Evolutionary conservation across 441 rosid genomes (phyloP).

Genomic region (Aquilaria agallochum): DNA sequence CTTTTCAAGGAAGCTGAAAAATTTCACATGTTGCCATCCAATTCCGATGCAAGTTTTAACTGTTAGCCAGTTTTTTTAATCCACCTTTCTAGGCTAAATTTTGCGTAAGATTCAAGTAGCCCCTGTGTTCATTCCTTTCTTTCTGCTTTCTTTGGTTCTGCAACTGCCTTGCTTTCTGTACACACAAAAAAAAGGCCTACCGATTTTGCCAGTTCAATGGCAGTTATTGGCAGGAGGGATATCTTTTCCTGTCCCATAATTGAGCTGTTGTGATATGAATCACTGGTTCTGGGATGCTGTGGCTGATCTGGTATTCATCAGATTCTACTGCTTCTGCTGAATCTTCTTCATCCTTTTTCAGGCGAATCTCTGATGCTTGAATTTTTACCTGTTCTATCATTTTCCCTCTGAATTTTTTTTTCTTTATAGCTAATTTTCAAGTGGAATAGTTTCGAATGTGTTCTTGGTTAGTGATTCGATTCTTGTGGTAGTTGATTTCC

Average conservation of each 20-base stretch:
- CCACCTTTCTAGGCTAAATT: constrained; percentile 12
- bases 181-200: constrained; percentile 2
- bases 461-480: too few relatives aligned
- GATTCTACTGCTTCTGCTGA: constrained; percentile 39
- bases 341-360: constrained; percentile 30
- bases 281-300: constrained; percentile 29
- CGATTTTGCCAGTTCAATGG: constrained; percentile 22
- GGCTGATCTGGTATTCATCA: constrained; percentile 35
- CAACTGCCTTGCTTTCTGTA: constrained; percentile 13
- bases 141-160: constrained; percentile 3
- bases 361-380: constrained; percentile 24
- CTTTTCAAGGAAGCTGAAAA: constrained; percentile 9
- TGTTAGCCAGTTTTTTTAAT: constrained; percentile 6
- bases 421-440: neutral
- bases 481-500: too few relatives aligned
- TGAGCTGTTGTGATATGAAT: constrained; percentile 18
- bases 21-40: constrained; percentile 2
- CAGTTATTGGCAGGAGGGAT: constrained; percentile 19
- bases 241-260: constrained; percentile 11
- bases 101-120: constrained; percentile 43
- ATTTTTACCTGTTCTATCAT: neutral
- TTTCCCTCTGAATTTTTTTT: constrained; percentile 7
- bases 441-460: too few relatives aligned
- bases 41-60: constrained; percentile 10
- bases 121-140: neutral